These are phyloP conservation scores for Diaporthe citrichinensis DNA, from an alignment of 2,329 filamentous ascomycete species.

Conservation along the genomic window DNA sequence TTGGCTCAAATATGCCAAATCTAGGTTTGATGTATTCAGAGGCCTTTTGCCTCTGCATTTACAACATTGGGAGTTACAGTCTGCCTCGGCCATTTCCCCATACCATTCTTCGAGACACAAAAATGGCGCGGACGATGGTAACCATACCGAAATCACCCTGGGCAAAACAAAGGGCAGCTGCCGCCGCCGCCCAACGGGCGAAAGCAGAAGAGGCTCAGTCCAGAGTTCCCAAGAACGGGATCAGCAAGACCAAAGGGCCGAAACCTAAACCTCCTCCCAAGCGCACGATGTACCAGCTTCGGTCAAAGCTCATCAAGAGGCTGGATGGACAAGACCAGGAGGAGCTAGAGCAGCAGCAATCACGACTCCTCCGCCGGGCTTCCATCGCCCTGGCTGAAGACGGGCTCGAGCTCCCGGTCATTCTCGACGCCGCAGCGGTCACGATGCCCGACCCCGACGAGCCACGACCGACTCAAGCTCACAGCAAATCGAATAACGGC, in stretches of 20 bases:
- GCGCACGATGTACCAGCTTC: constrained; percentile 3
- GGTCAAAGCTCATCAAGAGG: neutral
- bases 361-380: constrained; percentile 9
- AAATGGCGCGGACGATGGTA: neutral
- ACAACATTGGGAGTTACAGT: neutral
- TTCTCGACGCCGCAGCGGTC: constrained; percentile 1
- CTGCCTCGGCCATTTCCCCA: too few relatives aligned
- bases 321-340: neutral
- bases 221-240: neutral
- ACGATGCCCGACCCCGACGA: neutral
- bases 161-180: too few relatives aligned
- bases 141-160: neutral
- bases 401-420: neutral
- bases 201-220: neutral
- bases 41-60: neutral
- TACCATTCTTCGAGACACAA: neutral
- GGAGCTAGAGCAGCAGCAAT: neutral
- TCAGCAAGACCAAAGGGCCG: neutral
- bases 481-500: neutral
- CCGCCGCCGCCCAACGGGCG: neutral
- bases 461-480: neutral
- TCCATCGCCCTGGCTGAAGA: constrained; percentile 5
- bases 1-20: neutral
- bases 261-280: neutral
- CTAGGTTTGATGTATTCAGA: neutral